A percentile compares a stretch with the other conserved stretches of the same genome.
phyloP scores from a whole-genome alignment of 2,329 filamentous ascomycete genomes.

The Botrytis aclada region DNA sequence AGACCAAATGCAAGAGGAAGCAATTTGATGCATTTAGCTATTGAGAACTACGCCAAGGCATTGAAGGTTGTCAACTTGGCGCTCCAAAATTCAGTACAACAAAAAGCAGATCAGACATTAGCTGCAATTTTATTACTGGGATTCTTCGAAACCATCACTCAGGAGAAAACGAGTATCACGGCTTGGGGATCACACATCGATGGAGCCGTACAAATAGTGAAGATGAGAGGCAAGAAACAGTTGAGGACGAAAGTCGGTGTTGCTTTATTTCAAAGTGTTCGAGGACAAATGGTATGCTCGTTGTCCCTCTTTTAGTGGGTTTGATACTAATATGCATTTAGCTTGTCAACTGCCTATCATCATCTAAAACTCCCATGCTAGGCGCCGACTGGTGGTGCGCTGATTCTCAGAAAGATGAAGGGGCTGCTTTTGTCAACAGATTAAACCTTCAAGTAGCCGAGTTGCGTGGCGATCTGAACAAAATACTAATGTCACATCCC shows the following conservation, averaged over 20 bases:
- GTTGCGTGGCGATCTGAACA: conserved; percentile 53
- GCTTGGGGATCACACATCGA: conserved; percentile 64
- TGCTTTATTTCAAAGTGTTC: conserved; percentile 56
- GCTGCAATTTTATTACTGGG: conserved; percentile 59
- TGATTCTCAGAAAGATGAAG: conserved; percentile 49
- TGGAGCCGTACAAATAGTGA: conserved; percentile 60
- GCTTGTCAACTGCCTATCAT: conserved; percentile 56
- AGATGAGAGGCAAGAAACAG: conserved; percentile 55
- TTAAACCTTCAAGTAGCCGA: conserved; percentile 54
- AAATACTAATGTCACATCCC: conserved; percentile 46
- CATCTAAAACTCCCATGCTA: conserved; percentile 51
- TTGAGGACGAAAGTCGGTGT: conserved; percentile 51
- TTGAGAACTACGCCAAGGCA: conserved; percentile 55
- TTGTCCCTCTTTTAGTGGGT: not conserved
- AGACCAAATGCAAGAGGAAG: conserved; percentile 41
- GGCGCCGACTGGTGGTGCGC: conserved; percentile 59
- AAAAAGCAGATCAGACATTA: conserved; percentile 55
- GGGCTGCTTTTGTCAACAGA: conserved; percentile 44
- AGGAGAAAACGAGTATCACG: conserved; percentile 51
- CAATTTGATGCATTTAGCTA: conserved; percentile 42
- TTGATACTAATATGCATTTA: conserved; percentile 29
- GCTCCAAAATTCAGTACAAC: conserved; percentile 48
- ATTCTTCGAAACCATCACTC: conserved; percentile 55
- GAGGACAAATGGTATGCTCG: conserved; percentile 55
- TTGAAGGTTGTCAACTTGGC: conserved; percentile 52